Base-by-base conservation (phyloP, 345 rosid genomes). In the Citrus medica region DNA sequence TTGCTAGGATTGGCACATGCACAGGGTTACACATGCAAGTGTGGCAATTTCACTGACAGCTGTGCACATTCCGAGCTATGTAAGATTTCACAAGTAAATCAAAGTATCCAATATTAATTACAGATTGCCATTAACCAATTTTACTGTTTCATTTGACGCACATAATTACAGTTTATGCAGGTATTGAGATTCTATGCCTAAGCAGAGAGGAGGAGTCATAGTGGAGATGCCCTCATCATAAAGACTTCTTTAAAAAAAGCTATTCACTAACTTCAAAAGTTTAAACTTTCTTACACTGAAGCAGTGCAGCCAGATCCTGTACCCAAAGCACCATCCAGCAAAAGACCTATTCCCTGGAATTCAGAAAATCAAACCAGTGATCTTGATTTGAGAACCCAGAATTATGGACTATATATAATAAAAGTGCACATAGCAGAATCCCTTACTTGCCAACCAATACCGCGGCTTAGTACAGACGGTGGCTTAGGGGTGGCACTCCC, bases 401-500 rank as follows among this genome's bases (percentile, higher is more conserved):
- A 62, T 22, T 35, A 74, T 28, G 28, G 25, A 19, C 3, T 14
- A 21, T 30, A 58, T 40, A 25, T 37, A 12, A 71, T 76, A 70
- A 83, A 70, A 63, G 1, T 4, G 4, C 35, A 62, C 5, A 73
- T 68, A 1, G 63, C n/a, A 53, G 51, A 67, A 78, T 55, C 76
- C 5, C 12, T 25, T 64, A 87, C 97, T 92, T 88, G 93, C 97
- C 98, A 92, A 51, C 98, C 98, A 32, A 85, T 74, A 66, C 98
- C 97, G 71, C 98, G 97, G 79, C 93, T 88, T 65, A 93, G 83
- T 32, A 93, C 91, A 0, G 93, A 91, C 3, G 97, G 92, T 53
- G 98, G 98, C 14, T 86, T 78, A 76, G 88, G 97, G 35, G 98
- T 93, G 40, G 98, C 98, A 73, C 95, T 92, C 5, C 89, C 97